Conservation (phyloP, 495 filamentous ascomycete species). For the Lepidopterella palustris region DNA sequence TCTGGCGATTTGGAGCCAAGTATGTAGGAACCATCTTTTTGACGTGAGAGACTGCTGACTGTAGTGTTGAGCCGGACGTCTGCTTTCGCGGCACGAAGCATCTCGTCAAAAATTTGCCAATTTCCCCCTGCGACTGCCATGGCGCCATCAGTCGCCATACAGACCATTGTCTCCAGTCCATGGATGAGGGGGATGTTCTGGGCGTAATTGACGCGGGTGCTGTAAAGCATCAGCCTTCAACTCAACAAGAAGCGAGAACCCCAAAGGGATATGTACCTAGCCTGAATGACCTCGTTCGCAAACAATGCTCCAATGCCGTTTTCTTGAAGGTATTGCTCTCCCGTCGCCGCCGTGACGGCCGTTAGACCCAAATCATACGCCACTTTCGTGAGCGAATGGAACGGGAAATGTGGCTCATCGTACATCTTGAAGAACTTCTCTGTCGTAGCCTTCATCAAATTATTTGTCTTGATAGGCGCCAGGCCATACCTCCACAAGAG, state of each 20-base stretch:
- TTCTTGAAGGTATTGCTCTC: conserved; percentile 58
- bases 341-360: conserved; percentile 59
- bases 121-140: conserved; percentile 79
- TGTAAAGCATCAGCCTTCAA: conserved; percentile 25
- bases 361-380: conserved; percentile 60
- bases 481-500: conserved; percentile 80
- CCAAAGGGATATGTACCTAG: conserved; percentile 34
- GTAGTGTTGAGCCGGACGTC: conserved; percentile 60
- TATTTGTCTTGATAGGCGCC: conserved; percentile 66
- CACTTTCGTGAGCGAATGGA: conserved; percentile 60
- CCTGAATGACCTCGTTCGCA: conserved; percentile 79
- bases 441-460: conserved; percentile 64
- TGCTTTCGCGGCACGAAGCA: conserved; percentile 60
- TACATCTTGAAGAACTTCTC: conserved; percentile 77
- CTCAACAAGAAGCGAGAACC: not conserved
- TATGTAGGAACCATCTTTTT: conserved; percentile 44
- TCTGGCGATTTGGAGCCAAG: conserved; percentile 40
- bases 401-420: conserved; percentile 75
- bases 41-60: conserved; percentile 54
- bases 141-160: conserved; percentile 84
- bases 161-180: conserved; percentile 86
- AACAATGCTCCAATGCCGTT: conserved; percentile 64
- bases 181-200: conserved; percentile 82
- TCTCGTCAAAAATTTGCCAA: conserved; percentile 86
- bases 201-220: conserved; percentile 91